phyloP scores from a whole-genome alignment of 1,139 yeast species.

The Candida frijolesensis region DNA sequence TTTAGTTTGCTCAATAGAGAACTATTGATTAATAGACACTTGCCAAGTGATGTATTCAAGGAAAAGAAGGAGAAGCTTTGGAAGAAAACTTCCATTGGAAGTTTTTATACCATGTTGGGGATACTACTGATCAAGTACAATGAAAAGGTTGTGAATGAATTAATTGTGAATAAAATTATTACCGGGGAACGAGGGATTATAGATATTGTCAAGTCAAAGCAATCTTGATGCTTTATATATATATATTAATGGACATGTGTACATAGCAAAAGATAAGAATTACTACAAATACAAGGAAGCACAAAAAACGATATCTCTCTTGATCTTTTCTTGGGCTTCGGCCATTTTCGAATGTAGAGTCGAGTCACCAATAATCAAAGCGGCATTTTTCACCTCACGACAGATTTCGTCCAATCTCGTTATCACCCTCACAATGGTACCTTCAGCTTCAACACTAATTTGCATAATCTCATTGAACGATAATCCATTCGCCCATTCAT shows the following conservation, averaged over 20 bases:
- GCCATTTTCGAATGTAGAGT: constrained; percentile 84
- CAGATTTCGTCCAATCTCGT: constrained; percentile 93
- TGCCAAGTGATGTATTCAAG: constrained; percentile 13
- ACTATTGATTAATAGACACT: constrained; percentile 4
- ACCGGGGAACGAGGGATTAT: constrained; percentile 30
- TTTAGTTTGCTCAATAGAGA: constrained; percentile 11
- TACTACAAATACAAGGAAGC: constrained; percentile 82
- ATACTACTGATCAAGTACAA: constrained; percentile 34
- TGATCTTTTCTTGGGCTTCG: constrained; percentile 90
- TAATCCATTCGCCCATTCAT: constrained; percentile 98
- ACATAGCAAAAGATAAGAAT: not conserved
- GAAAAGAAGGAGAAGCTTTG: constrained; percentile 18
- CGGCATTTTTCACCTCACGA: constrained; percentile 92
- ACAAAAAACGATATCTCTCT: constrained; percentile 96
- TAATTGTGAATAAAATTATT: constrained; percentile 28
- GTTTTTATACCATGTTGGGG: constrained; percentile 46
- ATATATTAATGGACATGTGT: not conserved
- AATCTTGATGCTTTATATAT: not conserved
- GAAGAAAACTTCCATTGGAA: constrained; percentile 33
- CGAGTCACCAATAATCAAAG: constrained; percentile 92
- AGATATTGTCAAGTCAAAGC: constrained; percentile 11
- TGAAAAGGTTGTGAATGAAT: constrained; percentile 13
- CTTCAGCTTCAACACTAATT: constrained; percentile 89
- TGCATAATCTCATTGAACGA: constrained; percentile 89
- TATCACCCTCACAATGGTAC: constrained; percentile 96